Evolutionary conservation across 2,329 filamentous ascomycete species (phyloP).

Genomic region (Diaporthe amygdali): DNA sequence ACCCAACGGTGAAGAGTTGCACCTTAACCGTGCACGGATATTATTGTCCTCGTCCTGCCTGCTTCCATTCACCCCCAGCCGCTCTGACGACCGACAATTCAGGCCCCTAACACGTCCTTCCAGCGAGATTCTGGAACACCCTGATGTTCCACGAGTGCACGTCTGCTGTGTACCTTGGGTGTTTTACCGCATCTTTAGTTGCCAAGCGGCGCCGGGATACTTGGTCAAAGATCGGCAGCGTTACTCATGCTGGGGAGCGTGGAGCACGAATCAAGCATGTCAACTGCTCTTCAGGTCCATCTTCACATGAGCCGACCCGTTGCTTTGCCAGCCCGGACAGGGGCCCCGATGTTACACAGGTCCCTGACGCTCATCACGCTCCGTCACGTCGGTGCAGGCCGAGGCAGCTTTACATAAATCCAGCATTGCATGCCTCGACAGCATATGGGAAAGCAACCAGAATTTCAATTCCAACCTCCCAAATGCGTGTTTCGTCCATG

Average conservation of each 20-base stretch:
- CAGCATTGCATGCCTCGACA: not conserved
- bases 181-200: not conserved
- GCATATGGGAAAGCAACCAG: not conserved
- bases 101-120: not conserved
- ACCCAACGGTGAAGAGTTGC: too few relatives aligned
- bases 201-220: not conserved
- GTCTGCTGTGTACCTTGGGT: not conserved
- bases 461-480: too few relatives aligned
- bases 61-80: not conserved
- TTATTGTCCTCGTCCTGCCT: too few relatives aligned
- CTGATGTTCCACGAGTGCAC: not conserved
- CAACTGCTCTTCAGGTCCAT: not conserved
- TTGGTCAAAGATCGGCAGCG: too few relatives aligned
- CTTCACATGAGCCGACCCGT: conserved; percentile 2
- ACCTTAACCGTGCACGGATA: too few relatives aligned
- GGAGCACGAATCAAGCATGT: conserved; percentile 1
- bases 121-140: not conserved
- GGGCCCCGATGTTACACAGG: not conserved
- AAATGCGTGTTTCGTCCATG: too few relatives aligned
- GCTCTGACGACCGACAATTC: not conserved
- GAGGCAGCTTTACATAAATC: not conserved
- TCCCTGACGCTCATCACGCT: not conserved
- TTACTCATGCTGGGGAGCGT: not conserved
- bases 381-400: not conserved
- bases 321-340: not conserved